Conservation (phyloP, 2,329 filamentous ascomycete species). For the Fusarium pseudoanthophilum region DNA sequence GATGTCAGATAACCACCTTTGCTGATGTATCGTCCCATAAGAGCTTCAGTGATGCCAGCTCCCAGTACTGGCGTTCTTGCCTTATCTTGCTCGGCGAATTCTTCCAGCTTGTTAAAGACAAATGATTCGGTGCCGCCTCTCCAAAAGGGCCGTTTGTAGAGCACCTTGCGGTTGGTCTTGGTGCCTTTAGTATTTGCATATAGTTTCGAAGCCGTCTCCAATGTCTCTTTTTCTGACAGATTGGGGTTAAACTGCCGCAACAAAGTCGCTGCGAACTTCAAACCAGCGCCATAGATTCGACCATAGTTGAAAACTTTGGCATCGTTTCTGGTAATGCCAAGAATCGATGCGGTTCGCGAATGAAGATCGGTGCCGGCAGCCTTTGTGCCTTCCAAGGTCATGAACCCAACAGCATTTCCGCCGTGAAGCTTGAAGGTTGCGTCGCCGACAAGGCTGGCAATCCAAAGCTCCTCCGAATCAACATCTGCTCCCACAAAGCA, state of each 20-base stretch:
- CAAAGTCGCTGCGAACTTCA: slow-evolving; percentile 91
- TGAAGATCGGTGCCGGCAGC: slow-evolving; percentile 93
- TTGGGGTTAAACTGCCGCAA: slow-evolving; percentile 92
- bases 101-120: slow-evolving; percentile 97
- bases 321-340: slow-evolving; percentile 93
- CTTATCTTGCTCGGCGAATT: slow-evolving; percentile 94
- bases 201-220: slow-evolving; percentile 78
- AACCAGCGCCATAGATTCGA: slow-evolving; percentile 95
- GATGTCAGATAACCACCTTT: slow-evolving; percentile 95
- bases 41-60: slow-evolving; percentile 93
- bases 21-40: slow-evolving; percentile 87
- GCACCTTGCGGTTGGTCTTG: slow-evolving; percentile 78
- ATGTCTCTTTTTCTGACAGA: slow-evolving; percentile 82
- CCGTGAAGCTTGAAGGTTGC: slow-evolving; percentile 95
- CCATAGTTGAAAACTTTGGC: slow-evolving; percentile 99
- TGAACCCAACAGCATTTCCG: slow-evolving; percentile 97
- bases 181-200: slow-evolving; percentile 92
- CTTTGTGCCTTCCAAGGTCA: slow-evolving; percentile 98
- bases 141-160: slow-evolving; percentile 87
- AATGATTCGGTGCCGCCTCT: slow-evolving; percentile 96
- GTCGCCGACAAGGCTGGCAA: slow-evolving; percentile 93
- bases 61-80: slow-evolving; percentile 92
- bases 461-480: slow-evolving; percentile 98
- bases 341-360: slow-evolving; percentile 89
- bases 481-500: slow-evolving; percentile 97